phyloP scores from a whole-genome alignment of 2,329 filamentous ascomycete species.

The Lasiodiplodia theobromae region DNA sequence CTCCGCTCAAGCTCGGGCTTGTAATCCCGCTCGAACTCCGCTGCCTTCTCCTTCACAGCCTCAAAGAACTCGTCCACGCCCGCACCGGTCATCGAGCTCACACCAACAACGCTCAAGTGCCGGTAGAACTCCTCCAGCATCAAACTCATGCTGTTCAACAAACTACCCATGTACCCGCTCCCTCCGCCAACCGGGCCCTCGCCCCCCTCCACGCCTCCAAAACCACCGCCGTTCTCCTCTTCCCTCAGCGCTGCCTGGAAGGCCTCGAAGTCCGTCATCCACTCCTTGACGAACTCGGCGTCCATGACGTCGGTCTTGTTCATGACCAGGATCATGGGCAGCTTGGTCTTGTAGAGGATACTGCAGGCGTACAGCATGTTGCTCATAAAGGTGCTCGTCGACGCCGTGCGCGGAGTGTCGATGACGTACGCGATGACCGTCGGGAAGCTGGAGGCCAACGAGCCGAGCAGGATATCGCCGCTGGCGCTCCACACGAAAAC shows the following conservation, averaged over 20 bases:
- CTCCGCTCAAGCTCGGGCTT: slow-evolving; percentile 87
- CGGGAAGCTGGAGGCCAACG: slow-evolving; percentile 90
- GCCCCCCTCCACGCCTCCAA: slow-evolving; percentile 72
- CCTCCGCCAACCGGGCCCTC: slow-evolving; percentile 64
- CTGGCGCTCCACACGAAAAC: slow-evolving; percentile 99
- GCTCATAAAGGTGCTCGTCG: slow-evolving; percentile 97
- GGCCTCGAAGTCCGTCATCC: slow-evolving; percentile 99
- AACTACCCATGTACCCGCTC: slow-evolving; percentile 93
- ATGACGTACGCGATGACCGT: slow-evolving; percentile 98
- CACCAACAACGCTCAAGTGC: slow-evolving; percentile 89
- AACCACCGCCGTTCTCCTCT: slow-evolving; percentile 80
- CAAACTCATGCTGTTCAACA: slow-evolving; percentile 97
- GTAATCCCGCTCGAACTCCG: slow-evolving; percentile 90
- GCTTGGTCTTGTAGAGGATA: slow-evolving; percentile 75
- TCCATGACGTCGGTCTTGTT: slow-evolving; percentile 98
- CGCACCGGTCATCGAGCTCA: slow-evolving; percentile 89
- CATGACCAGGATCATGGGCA: slow-evolving; percentile 90
- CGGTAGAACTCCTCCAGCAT: slow-evolving; percentile 98
- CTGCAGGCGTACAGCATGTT: slow-evolving; percentile 99
- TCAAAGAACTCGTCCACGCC: slow-evolving; percentile 94
- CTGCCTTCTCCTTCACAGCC: slow-evolving; percentile 83
- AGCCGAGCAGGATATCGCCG: slow-evolving; percentile 91
- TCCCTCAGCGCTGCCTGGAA: slow-evolving; percentile 85
- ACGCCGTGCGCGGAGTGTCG: slow-evolving; percentile 91
- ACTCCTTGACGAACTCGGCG: slow-evolving; percentile 90